Percentiles rank a stretch among this genome's conserved stretches.
Evolutionary conservation across 768 basidiomycete species (phyloP).

Genomic region (Boletus sp.): DNA sequence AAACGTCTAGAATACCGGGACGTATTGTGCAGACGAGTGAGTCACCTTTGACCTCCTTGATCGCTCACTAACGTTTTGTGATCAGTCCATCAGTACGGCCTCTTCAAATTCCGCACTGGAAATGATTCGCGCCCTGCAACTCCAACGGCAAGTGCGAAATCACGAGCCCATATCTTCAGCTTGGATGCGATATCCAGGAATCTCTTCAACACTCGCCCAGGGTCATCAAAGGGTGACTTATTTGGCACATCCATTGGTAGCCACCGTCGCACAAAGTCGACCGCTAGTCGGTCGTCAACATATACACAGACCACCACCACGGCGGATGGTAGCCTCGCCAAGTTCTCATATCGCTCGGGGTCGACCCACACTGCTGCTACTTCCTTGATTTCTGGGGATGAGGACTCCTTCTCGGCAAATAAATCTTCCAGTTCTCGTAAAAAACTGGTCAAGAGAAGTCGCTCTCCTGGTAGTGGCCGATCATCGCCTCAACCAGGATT

Average conservation of each 20-base stretch:
- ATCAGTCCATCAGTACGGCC: conserved; percentile 81
- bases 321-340: conserved; percentile 63
- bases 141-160: conserved; percentile 73
- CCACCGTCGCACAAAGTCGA: conserved; percentile 62
- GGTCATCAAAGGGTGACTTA: conserved; percentile 68
- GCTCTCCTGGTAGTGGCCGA: conserved; percentile 39
- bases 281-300: conserved; percentile 68
- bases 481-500: conserved; percentile 35
- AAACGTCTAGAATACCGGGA: conserved; percentile 67
- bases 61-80: not conserved
- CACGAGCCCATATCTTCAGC: conserved; percentile 79
- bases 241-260: conserved; percentile 72
- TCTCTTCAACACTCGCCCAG: conserved; percentile 72
- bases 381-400: conserved; percentile 59
- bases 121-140: conserved; percentile 80
- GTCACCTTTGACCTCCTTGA: conserved; percentile 24
- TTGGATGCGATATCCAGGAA: conserved; percentile 89
- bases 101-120: conserved; percentile 85
- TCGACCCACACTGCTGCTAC: conserved; percentile 67
- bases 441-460: conserved; percentile 46
- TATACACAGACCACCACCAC: conserved; percentile 71
- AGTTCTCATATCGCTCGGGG: conserved; percentile 69
- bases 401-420: conserved; percentile 51
- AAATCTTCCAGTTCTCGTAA: conserved; percentile 45
- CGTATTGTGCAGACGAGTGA: conserved; percentile 81